Base-by-base conservation (phyloP, 2,329 filamentous ascomycete species). In the Conoideocrella luteorostrata region DNA sequence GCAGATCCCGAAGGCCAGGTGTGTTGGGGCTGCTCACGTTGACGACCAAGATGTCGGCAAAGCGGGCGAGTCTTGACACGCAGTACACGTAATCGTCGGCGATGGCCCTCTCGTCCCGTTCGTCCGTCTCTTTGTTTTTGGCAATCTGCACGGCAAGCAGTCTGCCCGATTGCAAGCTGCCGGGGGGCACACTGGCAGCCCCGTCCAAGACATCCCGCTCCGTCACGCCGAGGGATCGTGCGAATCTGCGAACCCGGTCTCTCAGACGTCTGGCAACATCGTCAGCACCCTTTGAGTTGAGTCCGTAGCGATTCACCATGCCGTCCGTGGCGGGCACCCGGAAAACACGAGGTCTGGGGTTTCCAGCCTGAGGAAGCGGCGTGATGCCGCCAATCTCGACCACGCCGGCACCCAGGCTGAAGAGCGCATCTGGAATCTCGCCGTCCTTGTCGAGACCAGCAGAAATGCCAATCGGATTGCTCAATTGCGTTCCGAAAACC, bases 1-100 rank as follows among this genome's bases (percentile, higher is more conserved):
- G 93, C 29, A 98, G 71, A 44, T 88, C 85, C 20, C 93, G 80
- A 39, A 97, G 75, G 0, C 93, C 91, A 0, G 91, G 91, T 0
- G 91, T 97, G 67, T 98, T 98, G 20, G 93, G 93, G 55, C 87
- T 94, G 58, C 89, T 95, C 39, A 98, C 93, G 57, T 98, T 98
- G 58, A 98, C 93, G 7, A 97, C 91, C n/a, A 98, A 70, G 28
- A 98, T 85, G 57, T 98, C 93, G 10, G 93, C 89, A 60, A 95
- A 98, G 40, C 77, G 84, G 4, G 85, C 93, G 29, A 98, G 70
- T 36, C 82, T 76, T 43, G 85, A 74, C 4, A 96, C 90, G 56
- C 91, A 95, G 63, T 86, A 87, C n/a, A 93, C 86, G 60, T 97
- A 96, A 60, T 84, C 80, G 55, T 84, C 78, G 20, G 77, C 75